Percentiles rank a stretch among this genome's conserved stretches.
Evolutionary conservation across 352 stramenopile genomes (phyloP).

Genomic region (Pythium rhizo-oryzae): DNA sequence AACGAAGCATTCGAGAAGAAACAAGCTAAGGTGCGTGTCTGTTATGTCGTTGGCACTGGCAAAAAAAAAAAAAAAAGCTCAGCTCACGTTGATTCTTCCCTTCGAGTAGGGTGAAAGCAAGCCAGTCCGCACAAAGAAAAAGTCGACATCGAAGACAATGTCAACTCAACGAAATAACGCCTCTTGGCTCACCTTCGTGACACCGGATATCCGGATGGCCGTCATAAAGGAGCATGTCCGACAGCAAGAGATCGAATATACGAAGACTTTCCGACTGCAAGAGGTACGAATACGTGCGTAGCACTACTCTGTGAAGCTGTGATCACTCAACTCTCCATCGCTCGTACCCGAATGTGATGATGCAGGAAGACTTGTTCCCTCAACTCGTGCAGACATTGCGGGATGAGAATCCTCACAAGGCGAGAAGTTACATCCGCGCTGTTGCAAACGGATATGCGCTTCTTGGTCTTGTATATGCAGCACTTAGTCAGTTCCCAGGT

Average conservation of each 20-base stretch:
- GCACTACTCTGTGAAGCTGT: background rate
- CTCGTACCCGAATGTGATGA: background rate
- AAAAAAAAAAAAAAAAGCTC: no score
- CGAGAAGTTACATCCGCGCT: slow-evolving; percentile 58
- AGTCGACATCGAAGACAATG: slow-evolving; percentile 20
- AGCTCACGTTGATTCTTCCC: background rate
- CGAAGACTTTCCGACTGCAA: slow-evolving; percentile 45
- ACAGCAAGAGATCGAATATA: slow-evolving; percentile 43
- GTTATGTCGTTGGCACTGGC: no score
- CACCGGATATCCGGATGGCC: slow-evolving; percentile 32
- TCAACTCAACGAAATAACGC: slow-evolving; percentile 13
- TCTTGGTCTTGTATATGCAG: slow-evolving; percentile 43
- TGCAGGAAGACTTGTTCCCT: slow-evolving; percentile 54
- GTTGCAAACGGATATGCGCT: slow-evolving; percentile 45
- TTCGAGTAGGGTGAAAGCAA: slow-evolving; percentile 21
- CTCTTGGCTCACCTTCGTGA: slow-evolving; percentile 59
- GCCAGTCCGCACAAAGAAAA: slow-evolving; percentile 20
- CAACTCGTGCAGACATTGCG: slow-evolving; percentile 63
- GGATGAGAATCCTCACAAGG: slow-evolving; percentile 55
- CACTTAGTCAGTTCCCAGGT: slow-evolving; percentile 40
- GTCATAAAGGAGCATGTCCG: slow-evolving; percentile 49
- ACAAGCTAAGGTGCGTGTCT: slow-evolving; percentile 33
- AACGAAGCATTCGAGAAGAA: slow-evolving; percentile 46
- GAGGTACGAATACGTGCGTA: slow-evolving; percentile 32
- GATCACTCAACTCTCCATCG: no score